Evolutionary conservation across 768 basidiomycete genomes (phyloP), one percentile per base, ranked within the genome.

Genomic region (Panellus pusillus): DNA sequence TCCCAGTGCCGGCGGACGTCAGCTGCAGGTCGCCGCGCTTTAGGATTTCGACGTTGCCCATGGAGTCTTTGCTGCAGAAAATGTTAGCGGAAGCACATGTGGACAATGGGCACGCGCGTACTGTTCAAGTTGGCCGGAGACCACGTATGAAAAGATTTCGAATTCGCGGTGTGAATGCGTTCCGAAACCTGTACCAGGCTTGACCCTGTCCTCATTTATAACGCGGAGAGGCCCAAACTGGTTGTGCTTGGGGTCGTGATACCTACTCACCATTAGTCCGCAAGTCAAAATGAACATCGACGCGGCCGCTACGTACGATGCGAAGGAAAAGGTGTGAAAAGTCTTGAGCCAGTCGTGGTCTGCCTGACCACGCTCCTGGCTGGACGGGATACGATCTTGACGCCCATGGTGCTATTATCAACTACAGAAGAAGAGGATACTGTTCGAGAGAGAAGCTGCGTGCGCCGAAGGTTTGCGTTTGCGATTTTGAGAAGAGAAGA

Each of bases 81-180:
- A 17, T 35, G 44, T 18, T 35, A 14, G 38, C 4, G 28, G 9
- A 24, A 24, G 18, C 14, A 41, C 17, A 15, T n/a, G 1, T 28
- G 37, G 44, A 35, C 32, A 27, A 37, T 36, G 31, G 14, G 43
- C n/a, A 72, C 13, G 43, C n/a, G 72, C 84, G 60, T 64, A 91
- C 91, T 94, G 92, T 65, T 91, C 86, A 35, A 93, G 77, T 63
- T 86, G 77, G 2, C 92, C 92, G 17, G 72, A 66, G 36, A 95
- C 82, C 51, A 95, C 74, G 65, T 96, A 96, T 1, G 86, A 87
- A 74, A 94, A 96, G 55, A 96, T 98, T 63, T 97, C 93, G 61
- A 91, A 91, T 66, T 90, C 87, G 35, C 82, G 77, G 65, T 95
- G 93, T 9, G 79, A 77, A 69, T 94, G 91, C 0, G 85, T 87